Conservation (phyloP, 2,329 filamentous ascomycete genomes). For the Macrophomina tecta region DNA sequence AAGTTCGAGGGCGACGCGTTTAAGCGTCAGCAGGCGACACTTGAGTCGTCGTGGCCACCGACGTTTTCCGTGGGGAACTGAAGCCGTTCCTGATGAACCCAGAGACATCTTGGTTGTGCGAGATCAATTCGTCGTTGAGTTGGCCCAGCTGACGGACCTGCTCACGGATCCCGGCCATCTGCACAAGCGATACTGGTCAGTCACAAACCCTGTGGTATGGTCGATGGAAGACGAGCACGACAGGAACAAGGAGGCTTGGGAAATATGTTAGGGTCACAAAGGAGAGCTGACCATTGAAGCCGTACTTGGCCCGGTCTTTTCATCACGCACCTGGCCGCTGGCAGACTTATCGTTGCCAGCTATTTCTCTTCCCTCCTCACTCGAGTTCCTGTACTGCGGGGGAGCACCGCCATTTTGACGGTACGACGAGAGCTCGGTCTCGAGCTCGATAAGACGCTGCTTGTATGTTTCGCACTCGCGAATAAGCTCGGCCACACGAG, state of each 20-base stretch:
- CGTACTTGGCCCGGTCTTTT: slow-evolving; percentile 5
- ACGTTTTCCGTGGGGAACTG: not conserved
- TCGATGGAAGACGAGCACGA: not conserved
- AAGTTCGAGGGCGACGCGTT: not conserved
- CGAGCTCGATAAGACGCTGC: slow-evolving; percentile 24
- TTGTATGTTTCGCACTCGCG: slow-evolving; percentile 28
- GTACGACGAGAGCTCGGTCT: slow-evolving; percentile 18
- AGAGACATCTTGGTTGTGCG: slow-evolving; percentile 21
- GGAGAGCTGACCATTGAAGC: slow-evolving; percentile 26
- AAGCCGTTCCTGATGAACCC: slow-evolving; percentile 21
- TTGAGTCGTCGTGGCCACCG: not conserved
- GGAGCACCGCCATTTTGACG: slow-evolving; percentile 26
- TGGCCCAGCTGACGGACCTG: slow-evolving; percentile 27
- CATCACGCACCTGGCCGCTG: slow-evolving; percentile 26
- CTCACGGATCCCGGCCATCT: slow-evolving; percentile 27
- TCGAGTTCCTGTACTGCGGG: slow-evolving; percentile 18
- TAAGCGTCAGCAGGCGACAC: not conserved
- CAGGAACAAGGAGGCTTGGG: not conserved
- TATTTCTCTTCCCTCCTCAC: slow-evolving; percentile 6
- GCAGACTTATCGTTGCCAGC: slow-evolving; percentile 9
- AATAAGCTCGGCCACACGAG: slow-evolving; percentile 26
- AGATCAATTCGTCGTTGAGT: slow-evolving; percentile 27
- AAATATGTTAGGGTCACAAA: not conserved
- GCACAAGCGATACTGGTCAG: slow-evolving; percentile 20
- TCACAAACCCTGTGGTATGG: not conserved